Evolutionary conservation across 2,329 filamentous ascomycete species (phyloP), one percentile per base, ranked within the genome.

Genomic region (Aureobasidium subglaciale): DNA sequence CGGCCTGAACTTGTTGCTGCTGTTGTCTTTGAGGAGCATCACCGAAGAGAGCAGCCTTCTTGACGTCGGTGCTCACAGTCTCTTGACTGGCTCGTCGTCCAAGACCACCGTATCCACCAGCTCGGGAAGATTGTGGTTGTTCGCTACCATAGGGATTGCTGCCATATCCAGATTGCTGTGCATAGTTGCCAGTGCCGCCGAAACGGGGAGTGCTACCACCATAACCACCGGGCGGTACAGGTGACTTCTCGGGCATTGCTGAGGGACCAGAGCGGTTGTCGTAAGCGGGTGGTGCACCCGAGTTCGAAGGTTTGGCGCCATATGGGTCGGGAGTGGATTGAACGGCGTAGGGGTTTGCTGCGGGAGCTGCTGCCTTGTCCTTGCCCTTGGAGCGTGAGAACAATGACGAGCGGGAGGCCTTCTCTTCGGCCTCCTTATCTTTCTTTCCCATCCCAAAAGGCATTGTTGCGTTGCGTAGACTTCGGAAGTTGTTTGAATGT

Each of bases 11-110:
- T 42, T 59, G 65, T 55, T 70, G 70, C 55, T 70, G 65, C 62
- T 80, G 74, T 37, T 77, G 71, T 53, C 80, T 70, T 54, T 80
- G 70, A 16, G 72, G 67, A 2, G 81, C 80, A 58, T 78, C 78
- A 20, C 81, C 81, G 57, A 89, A 88, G 4, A 89, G 75, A 25
- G 79, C 82, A 64, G 86, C 80, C 37, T 84, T 77, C 60, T 84
- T 79, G 34, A 73, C 73, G 57, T 83, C 81, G 11, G 71, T 73
- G 46, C 71, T 70, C 59, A 71, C 67, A 30, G 77, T 76, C 60
- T 80, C 76, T 55, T 77, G 75, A 49, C 75, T 73, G 59, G 75
- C 72, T 46, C 68, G 63, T 42, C 73, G 70, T 43, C 79, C 80
- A 55, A 82, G 66, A n/a, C 78, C 79, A 58, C 79, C 79, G 60